A percentile compares a stretch with the other conserved stretches of the same genome.
Evolutionary conservation across 2,329 filamentous ascomycete genomes (phyloP).

Genomic region (Nemania diffusa): DNA sequence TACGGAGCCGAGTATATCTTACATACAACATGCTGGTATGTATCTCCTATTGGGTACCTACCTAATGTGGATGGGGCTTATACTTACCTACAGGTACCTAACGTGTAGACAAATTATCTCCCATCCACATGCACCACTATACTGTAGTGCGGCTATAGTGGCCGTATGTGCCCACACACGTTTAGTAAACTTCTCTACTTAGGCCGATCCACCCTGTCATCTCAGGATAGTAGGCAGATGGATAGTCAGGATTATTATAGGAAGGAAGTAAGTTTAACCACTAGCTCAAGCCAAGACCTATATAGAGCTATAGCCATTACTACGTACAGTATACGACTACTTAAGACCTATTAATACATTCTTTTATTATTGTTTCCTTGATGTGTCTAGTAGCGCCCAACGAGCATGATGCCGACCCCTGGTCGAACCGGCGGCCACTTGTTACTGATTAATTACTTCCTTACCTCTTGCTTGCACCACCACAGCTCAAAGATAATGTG

Average conservation of each 20-base stretch:
- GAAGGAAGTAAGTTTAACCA: not conserved
- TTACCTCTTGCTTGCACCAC: not conserved
- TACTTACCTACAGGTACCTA: too few species aligned
- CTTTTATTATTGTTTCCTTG: not conserved
- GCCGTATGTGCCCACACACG: not conserved
- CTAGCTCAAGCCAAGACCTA: not conserved
- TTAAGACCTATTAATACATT: not conserved
- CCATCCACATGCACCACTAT: not conserved
- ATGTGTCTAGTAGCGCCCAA: not conserved
- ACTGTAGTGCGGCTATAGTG: not conserved
- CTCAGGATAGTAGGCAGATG: not conserved
- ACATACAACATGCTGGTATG: too few species aligned
- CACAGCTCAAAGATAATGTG: not conserved
- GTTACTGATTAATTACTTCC: not conserved
- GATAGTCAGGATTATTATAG: slow-evolving; percentile 3
- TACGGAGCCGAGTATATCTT: not conserved
- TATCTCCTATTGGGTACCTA: too few species aligned
- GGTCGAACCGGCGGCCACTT: not conserved
- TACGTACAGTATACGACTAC: not conserved
- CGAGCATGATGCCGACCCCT: slow-evolving; percentile 8
- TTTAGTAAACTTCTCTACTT: not conserved
- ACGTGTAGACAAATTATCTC: not conserved
- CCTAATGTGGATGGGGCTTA: not conserved
- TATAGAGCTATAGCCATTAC: not conserved
- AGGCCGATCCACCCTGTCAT: not conserved